Conservation (phyloP, 768 basidiomycete species). For the Rhodotorula kratochvilovae region DNA sequence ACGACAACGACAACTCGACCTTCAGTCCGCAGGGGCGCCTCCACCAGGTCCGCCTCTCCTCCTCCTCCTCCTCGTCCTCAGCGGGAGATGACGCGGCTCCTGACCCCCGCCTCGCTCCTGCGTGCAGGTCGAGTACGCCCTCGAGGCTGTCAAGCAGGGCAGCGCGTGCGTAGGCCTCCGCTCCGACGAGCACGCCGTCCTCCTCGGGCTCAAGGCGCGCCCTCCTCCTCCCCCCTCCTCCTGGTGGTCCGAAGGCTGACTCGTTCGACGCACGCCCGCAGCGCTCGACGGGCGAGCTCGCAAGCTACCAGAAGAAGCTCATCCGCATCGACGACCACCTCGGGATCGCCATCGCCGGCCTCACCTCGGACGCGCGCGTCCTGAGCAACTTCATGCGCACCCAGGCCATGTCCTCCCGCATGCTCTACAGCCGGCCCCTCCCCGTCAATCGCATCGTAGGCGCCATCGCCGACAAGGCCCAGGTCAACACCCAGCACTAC, state of each 20-base stretch:
- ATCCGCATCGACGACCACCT: constrained; percentile 99
- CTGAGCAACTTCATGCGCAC: constrained; percentile 99
- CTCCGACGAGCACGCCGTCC: constrained; percentile 88
- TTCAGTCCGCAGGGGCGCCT: constrained; percentile 94
- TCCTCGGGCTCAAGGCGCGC: constrained; percentile 83
- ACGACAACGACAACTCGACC: constrained; percentile 97
- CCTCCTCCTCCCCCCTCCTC: background rate
- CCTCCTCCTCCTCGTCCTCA: background rate
- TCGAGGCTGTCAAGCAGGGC: constrained; percentile 99
- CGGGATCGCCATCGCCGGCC: constrained; percentile 98
- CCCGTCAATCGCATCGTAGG: constrained; percentile 91
- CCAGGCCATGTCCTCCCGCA: constrained; percentile 89
- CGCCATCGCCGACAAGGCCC: constrained; percentile 93
- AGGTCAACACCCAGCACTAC: constrained; percentile 97
- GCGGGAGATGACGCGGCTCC: constrained; percentile 4
- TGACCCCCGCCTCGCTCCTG: background rate
- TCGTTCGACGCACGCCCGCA: constrained; percentile 46
- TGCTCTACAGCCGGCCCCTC: constrained; percentile 91
- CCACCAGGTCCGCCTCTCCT: constrained; percentile 52
- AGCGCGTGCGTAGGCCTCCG: constrained; percentile 96
- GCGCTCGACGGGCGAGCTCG: constrained; percentile 96
- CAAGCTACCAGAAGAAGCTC: constrained; percentile 99
- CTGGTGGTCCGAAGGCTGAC: background rate
- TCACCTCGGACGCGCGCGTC: constrained; percentile 96
- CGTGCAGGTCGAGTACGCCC: constrained; percentile 58